These are phyloP conservation scores for Podospora comata DNA, from an alignment of 495 filamentous ascomycete genomes.

Conservation along the genomic window DNA sequence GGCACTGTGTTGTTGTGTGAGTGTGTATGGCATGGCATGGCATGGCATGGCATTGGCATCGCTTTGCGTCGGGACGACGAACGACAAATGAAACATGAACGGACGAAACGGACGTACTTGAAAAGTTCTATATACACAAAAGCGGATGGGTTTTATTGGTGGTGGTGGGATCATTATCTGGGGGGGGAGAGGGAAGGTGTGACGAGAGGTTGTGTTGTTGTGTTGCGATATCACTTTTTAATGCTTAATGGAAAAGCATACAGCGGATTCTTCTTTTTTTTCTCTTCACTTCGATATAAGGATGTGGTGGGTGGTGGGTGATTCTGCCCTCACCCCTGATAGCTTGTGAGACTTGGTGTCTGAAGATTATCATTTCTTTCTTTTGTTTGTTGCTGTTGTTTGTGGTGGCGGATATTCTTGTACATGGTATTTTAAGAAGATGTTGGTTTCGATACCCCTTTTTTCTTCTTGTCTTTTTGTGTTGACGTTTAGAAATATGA, in stretches of 20 bases:
- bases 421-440: too few relatives aligned
- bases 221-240: neutral
- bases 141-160: neutral
- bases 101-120: neutral
- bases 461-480: neutral
- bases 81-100: neutral
- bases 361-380: neutral
- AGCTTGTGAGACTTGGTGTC: too few relatives aligned
- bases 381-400: constrained; percentile 5
- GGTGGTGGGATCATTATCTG: too few relatives aligned
- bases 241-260: neutral
- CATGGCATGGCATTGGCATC: neutral
- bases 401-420: neutral
- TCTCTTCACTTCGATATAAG: neutral
- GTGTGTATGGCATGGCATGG: neutral
- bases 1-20: neutral
- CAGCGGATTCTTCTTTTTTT: neutral
- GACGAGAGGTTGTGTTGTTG: neutral
- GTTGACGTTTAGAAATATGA: neutral
- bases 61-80: too few relatives aligned
- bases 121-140: neutral
- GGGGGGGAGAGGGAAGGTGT: neutral
- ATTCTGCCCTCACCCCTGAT: too few relatives aligned
- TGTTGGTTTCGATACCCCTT: constrained; percentile 26
- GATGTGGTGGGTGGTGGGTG: too few relatives aligned